phyloP scores from a whole-genome alignment of 2,329 filamentous ascomycete species.

The Penicillium sp. region DNA sequence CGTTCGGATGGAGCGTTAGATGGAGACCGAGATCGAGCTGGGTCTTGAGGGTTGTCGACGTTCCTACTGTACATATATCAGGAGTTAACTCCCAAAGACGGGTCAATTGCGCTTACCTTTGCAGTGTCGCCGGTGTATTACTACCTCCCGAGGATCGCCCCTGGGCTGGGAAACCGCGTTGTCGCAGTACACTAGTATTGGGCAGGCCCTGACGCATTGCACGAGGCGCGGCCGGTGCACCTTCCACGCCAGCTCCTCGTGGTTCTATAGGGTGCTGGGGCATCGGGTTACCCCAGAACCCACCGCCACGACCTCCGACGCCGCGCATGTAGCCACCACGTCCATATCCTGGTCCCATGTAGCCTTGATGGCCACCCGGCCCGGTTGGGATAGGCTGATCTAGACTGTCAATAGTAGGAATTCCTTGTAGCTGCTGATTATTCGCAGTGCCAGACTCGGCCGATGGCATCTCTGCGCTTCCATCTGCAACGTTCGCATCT shows the following conservation, averaged over 20 bases:
- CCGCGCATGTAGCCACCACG: constrained; percentile 48
- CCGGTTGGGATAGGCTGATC: constrained; percentile 17
- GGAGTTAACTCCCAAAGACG: constrained; percentile 4
- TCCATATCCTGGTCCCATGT: constrained; percentile 35
- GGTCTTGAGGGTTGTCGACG: constrained; percentile 39
- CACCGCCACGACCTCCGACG: constrained; percentile 43
- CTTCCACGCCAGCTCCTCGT: constrained; percentile 58
- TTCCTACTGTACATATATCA: constrained; percentile 20
- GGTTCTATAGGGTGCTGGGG: constrained; percentile 37
- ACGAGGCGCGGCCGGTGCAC: constrained; percentile 86
- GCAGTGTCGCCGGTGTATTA: constrained; percentile 22
- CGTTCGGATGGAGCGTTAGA: constrained; percentile 29
- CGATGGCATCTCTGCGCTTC: constrained; percentile 10
- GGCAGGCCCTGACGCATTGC: constrained; percentile 88
- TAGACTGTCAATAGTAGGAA: constrained; percentile 28
- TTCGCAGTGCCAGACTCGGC: constrained; percentile 3
- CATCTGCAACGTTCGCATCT: constrained; percentile 16
- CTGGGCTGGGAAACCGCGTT: constrained; percentile 50
- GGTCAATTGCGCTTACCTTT: constrained; percentile 28
- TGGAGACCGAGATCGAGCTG: constrained; percentile 25
- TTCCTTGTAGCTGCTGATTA: constrained; percentile 18
- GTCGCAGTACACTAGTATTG: constrained; percentile 71
- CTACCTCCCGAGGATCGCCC: constrained; percentile 25
- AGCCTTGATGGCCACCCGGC: constrained; percentile 28
- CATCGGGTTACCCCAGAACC: constrained; percentile 30